A percentile compares a stretch with the other conserved stretches of the same genome.
phyloP scores from a whole-genome alignment of 192 early-diverging fungal genomes.

The Coemansia sp. region DNA sequence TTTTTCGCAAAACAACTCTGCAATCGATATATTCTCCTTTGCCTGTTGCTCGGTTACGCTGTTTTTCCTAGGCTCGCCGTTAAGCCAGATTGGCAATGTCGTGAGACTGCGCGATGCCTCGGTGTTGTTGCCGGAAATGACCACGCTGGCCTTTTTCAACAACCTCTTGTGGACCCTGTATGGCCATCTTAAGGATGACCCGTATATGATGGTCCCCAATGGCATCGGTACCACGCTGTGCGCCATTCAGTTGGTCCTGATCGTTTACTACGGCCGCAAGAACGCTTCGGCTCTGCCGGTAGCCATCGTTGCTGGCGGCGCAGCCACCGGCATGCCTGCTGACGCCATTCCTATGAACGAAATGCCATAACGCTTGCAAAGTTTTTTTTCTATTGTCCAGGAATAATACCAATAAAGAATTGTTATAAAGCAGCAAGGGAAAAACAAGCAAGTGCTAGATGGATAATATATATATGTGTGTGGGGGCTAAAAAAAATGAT shows the following conservation, averaged over 20 bases:
- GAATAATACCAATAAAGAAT: background rate
- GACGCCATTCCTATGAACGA: background rate
- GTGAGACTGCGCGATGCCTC: conserved; percentile 25
- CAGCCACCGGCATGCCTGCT: background rate
- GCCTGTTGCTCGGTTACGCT: conserved; percentile 35
- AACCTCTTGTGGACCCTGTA: conserved; percentile 41
- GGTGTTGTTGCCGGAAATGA: conserved; percentile 38
- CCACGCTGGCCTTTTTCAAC: conserved; percentile 29
- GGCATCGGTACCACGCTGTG: conserved; percentile 30
- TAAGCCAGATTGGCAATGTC: conserved; percentile 35
- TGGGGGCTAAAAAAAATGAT: background rate
- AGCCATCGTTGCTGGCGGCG: background rate
- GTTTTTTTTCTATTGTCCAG: too few relatives aligned
- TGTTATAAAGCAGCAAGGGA: too few relatives aligned
- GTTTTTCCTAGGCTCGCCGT: conserved; percentile 36
- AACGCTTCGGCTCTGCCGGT: conserved; percentile 13
- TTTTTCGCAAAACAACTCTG: conserved; percentile 7
- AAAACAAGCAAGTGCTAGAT: background rate
- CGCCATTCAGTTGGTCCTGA: conserved; percentile 31
- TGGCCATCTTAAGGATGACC: conserved; percentile 26
- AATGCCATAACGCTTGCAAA: background rate
- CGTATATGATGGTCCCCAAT: conserved; percentile 44
- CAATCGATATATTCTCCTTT: conserved; percentile 17
- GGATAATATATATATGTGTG: too few relatives aligned
- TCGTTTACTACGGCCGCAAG: conserved; percentile 36